Conservation (phyloP, 176 grass and related monocot genomes). For the Musa troglodytarum region DNA sequence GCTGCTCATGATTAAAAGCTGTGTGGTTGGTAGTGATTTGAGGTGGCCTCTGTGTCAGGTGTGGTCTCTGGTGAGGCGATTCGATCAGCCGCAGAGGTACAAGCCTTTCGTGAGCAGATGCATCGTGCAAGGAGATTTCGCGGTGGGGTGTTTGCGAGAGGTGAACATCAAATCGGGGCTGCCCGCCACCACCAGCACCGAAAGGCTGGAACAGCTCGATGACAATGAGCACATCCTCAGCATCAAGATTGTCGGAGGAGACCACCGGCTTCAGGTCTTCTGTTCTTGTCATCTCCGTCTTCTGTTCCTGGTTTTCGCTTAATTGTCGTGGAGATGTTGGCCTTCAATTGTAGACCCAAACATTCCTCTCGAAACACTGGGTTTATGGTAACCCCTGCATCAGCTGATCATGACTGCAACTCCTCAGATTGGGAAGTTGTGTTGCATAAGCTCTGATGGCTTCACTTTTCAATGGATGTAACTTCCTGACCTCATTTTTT, state of each 20-base stretch:
- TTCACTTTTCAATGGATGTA: too few relatives aligned
- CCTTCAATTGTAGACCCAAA: not conserved
- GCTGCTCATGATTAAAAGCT: too few relatives aligned
- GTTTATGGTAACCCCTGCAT: too few relatives aligned
- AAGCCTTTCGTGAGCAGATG: conserved; percentile 94
- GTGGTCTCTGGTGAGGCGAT: conserved; percentile 95
- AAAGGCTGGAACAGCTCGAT: conserved; percentile 72
- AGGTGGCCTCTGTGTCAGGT: conserved; percentile 33
- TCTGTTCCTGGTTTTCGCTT: not conserved
- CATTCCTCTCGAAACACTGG: too few relatives aligned
- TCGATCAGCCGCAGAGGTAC: conserved; percentile 91
- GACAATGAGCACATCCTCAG: conserved; percentile 36
- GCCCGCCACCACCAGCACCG: conserved; percentile 86
- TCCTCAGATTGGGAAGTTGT: too few relatives aligned
- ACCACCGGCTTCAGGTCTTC: conserved; percentile 74
- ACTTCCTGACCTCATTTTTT: too few relatives aligned
- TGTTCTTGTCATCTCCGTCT: not conserved
- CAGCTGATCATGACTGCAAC: too few relatives aligned
- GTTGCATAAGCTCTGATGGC: too few relatives aligned
- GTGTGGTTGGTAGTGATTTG: not conserved
- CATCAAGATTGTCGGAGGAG: conserved; percentile 68
- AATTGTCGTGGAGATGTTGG: not conserved
- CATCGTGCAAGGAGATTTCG: conserved; percentile 67
- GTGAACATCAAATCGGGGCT: conserved; percentile 89
- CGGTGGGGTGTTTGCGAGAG: conserved; percentile 83